These are phyloP conservation scores for Onygenales sp. DNA, from an alignment of 2,329 filamentous ascomycete species.

Conservation along the genomic window DNA sequence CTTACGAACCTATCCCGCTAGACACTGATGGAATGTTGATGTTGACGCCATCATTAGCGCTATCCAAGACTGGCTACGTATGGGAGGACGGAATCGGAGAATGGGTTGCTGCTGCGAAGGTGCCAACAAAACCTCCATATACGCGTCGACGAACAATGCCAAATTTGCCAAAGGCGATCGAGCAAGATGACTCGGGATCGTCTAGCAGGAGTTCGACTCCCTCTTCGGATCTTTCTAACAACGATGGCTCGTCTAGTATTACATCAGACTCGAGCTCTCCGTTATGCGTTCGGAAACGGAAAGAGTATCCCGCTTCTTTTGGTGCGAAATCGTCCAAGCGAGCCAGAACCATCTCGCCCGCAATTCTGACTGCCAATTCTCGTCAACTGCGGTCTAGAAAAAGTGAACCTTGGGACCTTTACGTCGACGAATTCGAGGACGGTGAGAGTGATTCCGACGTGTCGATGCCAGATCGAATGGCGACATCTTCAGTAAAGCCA, in stretches of 20 bases:
- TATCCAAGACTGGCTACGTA: slow-evolving; percentile 25
- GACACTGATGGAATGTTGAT: slow-evolving; percentile 4
- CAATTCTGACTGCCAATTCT: neutral
- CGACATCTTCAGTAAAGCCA: neutral
- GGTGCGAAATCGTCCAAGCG: neutral
- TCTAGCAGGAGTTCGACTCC: neutral
- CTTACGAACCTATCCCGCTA: slow-evolving; percentile 10
- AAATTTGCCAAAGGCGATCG: neutral
- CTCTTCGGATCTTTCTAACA: neutral
- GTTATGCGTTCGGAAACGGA: slow-evolving; percentile 3
- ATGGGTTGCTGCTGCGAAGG: slow-evolving; percentile 38
- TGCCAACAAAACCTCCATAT: neutral
- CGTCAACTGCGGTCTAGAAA: neutral
- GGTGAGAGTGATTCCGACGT: neutral
- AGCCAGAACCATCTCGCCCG: neutral
- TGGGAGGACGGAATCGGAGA: slow-evolving; percentile 51
- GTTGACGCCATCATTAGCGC: slow-evolving; percentile 10
- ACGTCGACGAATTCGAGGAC: neutral
- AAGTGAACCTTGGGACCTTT: neutral
- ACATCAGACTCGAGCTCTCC: slow-evolving; percentile 2
- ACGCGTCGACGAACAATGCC: neutral
- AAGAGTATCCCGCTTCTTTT: neutral
- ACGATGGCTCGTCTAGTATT: slow-evolving; percentile 1
- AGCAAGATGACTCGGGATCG: neutral
- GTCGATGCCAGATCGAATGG: neutral